Conservation (phyloP, 192 early-diverging fungal species). For the Lobosporangium transversale region DNA sequence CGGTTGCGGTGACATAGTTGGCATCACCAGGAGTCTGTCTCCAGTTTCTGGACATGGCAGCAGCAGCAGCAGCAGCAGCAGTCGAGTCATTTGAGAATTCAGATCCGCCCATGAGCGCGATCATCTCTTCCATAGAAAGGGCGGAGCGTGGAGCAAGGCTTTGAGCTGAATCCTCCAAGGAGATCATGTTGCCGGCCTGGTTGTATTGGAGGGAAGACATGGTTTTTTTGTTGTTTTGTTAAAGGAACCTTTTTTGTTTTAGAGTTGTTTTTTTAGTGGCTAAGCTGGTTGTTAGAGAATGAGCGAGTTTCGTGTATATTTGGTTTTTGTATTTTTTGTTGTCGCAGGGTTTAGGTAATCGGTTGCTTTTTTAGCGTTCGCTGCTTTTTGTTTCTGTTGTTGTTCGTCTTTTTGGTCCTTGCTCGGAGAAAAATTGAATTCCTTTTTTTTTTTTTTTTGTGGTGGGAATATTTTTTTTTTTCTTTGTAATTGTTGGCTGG, state of each 20-base stretch:
- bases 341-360: constrained; percentile 20
- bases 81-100: constrained; percentile 43
- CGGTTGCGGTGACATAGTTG: constrained; percentile 33
- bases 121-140: constrained; percentile 43
- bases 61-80: constrained; percentile 18
- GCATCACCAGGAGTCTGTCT: constrained; percentile 23
- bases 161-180: constrained; percentile 26
- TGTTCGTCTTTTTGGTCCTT: too few relatives aligned
- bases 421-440: constrained; percentile 1
- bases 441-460: neutral
- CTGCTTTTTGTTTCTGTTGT: too few relatives aligned
- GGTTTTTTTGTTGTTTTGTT: constrained; percentile 11
- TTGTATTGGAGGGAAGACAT: constrained; percentile 51
- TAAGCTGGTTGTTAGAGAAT: neutral
- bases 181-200: constrained; percentile 42
- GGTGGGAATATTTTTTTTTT: constrained; percentile 4
- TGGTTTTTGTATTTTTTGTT: too few relatives aligned
- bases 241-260: neutral
- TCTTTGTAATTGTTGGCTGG: too few relatives aligned
- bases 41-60: constrained; percentile 29
- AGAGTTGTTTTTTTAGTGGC: neutral
- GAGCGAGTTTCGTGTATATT: too few relatives aligned
- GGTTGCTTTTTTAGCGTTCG: neutral
- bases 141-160: constrained; percentile 46
- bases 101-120: constrained; percentile 19